Conservation (phyloP, 768 basidiomycete species). For the Amylocystis lapponica region DNA sequence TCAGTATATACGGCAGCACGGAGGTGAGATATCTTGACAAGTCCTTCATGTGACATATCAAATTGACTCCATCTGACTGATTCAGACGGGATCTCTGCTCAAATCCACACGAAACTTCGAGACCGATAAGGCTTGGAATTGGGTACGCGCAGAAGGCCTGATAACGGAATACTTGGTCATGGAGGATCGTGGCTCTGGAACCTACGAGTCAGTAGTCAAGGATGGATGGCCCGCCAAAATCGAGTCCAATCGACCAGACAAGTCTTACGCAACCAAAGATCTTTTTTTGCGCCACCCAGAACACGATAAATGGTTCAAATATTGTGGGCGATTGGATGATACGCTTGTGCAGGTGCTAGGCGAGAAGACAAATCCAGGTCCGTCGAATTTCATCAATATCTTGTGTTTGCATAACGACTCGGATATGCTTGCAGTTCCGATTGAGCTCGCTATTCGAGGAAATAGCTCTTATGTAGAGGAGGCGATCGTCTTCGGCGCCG, state of each 20-base stretch:
- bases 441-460: conserved; percentile 46
- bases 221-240: conserved; percentile 44
- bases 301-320: conserved; percentile 36
- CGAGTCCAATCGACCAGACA: conserved; percentile 43
- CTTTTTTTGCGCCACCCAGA: conserved; percentile 43
- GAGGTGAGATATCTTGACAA: conserved; percentile 23
- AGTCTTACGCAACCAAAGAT: conserved; percentile 51
- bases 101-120: conserved; percentile 43
- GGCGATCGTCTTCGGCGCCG: conserved; percentile 49
- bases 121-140: conserved; percentile 53
- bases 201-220: conserved; percentile 43
- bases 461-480: conserved; percentile 42
- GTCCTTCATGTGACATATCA: too few relatives aligned
- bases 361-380: conserved; percentile 49
- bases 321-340: conserved; percentile 51
- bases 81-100: conserved; percentile 35
- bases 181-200: conserved; percentile 35
- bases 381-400: not conserved
- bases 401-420: not conserved
- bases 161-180: conserved; percentile 33
- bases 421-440: conserved; percentile 29
- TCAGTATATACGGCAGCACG: conserved; percentile 43
- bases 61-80: not conserved
- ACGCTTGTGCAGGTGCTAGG: conserved; percentile 42
- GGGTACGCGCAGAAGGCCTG: conserved; percentile 30